Base-by-base conservation (phyloP, 352 stramenopile species). In the Globisporangium paddicum region DNA sequence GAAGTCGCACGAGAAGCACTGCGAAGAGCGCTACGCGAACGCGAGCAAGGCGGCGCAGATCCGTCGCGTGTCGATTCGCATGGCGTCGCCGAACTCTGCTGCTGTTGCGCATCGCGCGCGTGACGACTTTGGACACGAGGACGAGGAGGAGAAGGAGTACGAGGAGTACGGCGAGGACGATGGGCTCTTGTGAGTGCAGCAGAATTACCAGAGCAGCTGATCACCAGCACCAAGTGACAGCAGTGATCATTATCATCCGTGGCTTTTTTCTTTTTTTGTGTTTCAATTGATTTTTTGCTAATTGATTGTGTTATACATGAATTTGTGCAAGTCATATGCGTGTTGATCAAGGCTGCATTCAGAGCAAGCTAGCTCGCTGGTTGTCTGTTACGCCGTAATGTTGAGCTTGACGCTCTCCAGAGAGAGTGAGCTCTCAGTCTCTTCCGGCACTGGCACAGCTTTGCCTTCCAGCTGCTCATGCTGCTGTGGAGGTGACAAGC, bases 41-140 rank as follows among this genome's bases (percentile, higher is more conserved):
- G 82, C 82, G 2, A 89, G 71, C 37, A 71, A 71, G 8, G 79
- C 78, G 3, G 79, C 82, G 41, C 82, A 92, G 67, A 84, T 92
- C 54, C 79, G 67, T 40, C 82, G 82, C 59, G 79, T 92, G 16
- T 90, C 82, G 30, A 79, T 89, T 63, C 72, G 73, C 40, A 90
- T 92, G 82, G 76, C 69, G 26, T 55, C 57, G 13, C 30, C 47
- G 21, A n/a, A n/a, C n/a, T 32, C 34, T 44, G 21, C 35, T 46
- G 21, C 3, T 48, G 19, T 10, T 38, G 18, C 19, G 38, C 38
- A 41, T 42, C 45, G 28, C 26, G 32, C 32, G 26, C 47, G 21
- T n/a, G 49, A 63, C 26, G 49, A 47, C 18, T 49, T 52, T 21
- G 34, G 23, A 45, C 75, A 86, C 26, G 69, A 82, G 40, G 64